Percentiles rank a stretch among this genome's conserved stretches.
These are phyloP conservation scores for Trypanosoma melophagium DNA, from an alignment of 208 protist species.

Conservation along the genomic window DNA sequence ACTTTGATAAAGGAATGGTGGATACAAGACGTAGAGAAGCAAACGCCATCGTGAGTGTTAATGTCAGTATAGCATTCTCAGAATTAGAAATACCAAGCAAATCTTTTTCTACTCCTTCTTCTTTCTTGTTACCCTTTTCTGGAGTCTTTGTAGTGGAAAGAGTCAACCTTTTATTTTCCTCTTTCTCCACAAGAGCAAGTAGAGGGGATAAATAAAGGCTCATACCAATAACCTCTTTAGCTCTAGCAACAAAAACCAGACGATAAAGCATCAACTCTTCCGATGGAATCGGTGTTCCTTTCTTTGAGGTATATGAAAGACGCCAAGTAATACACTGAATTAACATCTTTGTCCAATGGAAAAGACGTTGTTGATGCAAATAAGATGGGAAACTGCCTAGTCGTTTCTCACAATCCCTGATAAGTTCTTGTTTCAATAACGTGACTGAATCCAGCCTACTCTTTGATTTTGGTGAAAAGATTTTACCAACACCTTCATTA, in stretches of 20 bases:
- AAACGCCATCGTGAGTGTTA: slow-evolving; percentile 20
- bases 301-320: slow-evolving; percentile 4
- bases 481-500: not conserved
- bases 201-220: not conserved
- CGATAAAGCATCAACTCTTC: slow-evolving; percentile 18
- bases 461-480: not conserved
- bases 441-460: not conserved
- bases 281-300: not conserved
- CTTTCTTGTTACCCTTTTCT: not conserved
- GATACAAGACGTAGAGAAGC: not conserved
- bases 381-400: slow-evolving; percentile 12
- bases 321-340: slow-evolving; percentile 20
- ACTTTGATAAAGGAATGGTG: not conserved
- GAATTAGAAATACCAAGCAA: not conserved
- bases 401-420: slow-evolving; percentile 7
- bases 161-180: not conserved
- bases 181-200: slow-evolving; percentile 8
- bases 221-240: slow-evolving; percentile 12
- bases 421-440: not conserved
- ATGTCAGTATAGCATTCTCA: slow-evolving; percentile 6
- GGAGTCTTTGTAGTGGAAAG: not conserved
- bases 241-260: slow-evolving; percentile 18
- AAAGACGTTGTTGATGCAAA: slow-evolving; percentile 27
- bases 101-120: no score
- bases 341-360: slow-evolving; percentile 29